These are phyloP conservation scores for Tricholoma matsutake DNA, from an alignment of 768 basidiomycete genomes.

Conservation along the genomic window DNA sequence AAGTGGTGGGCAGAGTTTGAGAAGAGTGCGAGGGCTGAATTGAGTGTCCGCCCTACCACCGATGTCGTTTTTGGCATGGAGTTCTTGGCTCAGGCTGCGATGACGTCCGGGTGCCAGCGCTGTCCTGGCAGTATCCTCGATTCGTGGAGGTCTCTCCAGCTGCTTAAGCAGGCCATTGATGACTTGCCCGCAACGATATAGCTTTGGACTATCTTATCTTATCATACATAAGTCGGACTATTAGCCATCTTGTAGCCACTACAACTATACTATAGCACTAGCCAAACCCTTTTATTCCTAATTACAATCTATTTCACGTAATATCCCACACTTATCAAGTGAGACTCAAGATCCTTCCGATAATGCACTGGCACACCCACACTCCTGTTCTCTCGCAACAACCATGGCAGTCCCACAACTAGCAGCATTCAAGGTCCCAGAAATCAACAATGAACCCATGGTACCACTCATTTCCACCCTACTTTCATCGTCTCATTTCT, in stretches of 20 bases:
- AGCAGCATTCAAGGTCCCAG: constrained; percentile 82
- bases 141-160: constrained; percentile 51
- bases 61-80: constrained; percentile 57
- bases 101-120: constrained; percentile 51
- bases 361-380: not conserved
- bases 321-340: no score
- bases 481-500: no score
- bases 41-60: constrained; percentile 52
- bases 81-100: constrained; percentile 53
- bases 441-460: constrained; percentile 92
- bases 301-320: not conserved
- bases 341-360: constrained; percentile 16
- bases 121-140: constrained; percentile 67
- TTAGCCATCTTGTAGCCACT: no score
- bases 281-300: not conserved
- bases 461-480: constrained; percentile 34
- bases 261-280: not conserved
- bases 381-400: constrained; percentile 17
- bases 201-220: not conserved
- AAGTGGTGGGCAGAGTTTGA: constrained; percentile 71
- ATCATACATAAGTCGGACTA: no score
- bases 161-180: constrained; percentile 58
- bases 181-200: constrained; percentile 35
- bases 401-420: constrained; percentile 73
- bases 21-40: constrained; percentile 53